phyloP scores from a whole-genome alignment of 2,329 filamentous ascomycete genomes.

The Exophiala bonariae region DNA sequence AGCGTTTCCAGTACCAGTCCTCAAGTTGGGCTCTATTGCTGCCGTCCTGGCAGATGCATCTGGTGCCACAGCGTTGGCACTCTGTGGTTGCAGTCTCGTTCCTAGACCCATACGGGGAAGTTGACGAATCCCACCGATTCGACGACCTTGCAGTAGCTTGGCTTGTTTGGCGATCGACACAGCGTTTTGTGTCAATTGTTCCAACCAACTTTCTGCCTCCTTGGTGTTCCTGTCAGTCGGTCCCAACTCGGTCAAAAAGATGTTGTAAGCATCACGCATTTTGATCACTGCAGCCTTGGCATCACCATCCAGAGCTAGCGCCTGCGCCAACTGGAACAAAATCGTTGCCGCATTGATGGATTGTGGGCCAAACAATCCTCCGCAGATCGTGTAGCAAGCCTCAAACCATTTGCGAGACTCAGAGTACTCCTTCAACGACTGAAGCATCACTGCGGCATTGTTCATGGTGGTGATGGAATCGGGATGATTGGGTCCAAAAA shows the following conservation, averaged over 20 bases:
- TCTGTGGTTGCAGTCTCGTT: constrained; percentile 28
- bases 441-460: constrained; percentile 98
- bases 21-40: constrained; percentile 13
- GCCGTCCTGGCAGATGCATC: constrained; percentile 40
- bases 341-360: constrained; percentile 93
- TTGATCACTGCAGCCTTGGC: constrained; percentile 85
- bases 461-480: constrained; percentile 99
- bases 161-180: constrained; percentile 92
- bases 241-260: constrained; percentile 85
- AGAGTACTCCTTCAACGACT: constrained; percentile 90
- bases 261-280: constrained; percentile 96
- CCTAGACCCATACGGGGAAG: constrained; percentile 63
- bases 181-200: constrained; percentile 92
- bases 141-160: constrained; percentile 77
- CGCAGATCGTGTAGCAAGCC: constrained; percentile 83
- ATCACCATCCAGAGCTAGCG: constrained; percentile 91
- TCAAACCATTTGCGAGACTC: constrained; percentile 98
- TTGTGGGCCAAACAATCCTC: constrained; percentile 82
- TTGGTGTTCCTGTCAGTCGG: constrained; percentile 95
- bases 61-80: constrained; percentile 46
- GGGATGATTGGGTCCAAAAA: constrained; percentile 89
- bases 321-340: constrained; percentile 94
- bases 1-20: constrained; percentile 36
- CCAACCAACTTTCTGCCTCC: constrained; percentile 94
- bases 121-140: constrained; percentile 64